Conservation (phyloP, 768 basidiomycete species). For the Pholiota molesta region DNA sequence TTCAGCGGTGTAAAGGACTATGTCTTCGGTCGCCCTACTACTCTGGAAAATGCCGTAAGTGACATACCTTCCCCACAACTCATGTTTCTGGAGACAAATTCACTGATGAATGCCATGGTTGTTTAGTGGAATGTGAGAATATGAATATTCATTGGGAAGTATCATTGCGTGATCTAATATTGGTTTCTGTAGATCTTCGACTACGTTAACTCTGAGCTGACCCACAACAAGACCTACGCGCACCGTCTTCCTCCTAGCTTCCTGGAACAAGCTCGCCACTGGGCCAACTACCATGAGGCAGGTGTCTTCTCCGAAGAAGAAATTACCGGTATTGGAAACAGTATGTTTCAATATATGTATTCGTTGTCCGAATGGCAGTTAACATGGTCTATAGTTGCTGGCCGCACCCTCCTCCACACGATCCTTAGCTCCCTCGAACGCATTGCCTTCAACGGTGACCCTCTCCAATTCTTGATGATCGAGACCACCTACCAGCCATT, state of each 20-base stretch:
- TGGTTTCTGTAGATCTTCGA: conserved; percentile 60
- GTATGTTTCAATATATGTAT: conserved; percentile 44
- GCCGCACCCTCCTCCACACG: conserved; percentile 75
- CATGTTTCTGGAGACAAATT: neutral
- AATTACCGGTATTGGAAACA: conserved; percentile 74
- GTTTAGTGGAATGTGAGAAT: conserved; percentile 72
- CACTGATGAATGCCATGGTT: neutral
- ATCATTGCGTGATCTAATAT: conserved; percentile 11
- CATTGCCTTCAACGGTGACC: conserved; percentile 79
- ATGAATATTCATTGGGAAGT: neutral
- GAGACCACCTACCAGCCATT: conserved; percentile 90
- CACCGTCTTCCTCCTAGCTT: conserved; percentile 80
- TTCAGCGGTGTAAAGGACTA: conserved; percentile 69
- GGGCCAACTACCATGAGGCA: conserved; percentile 81
- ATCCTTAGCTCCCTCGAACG: conserved; percentile 73
- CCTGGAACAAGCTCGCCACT: conserved; percentile 71
- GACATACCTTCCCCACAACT: neutral
- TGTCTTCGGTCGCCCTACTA: conserved; percentile 67
- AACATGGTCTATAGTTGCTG: conserved; percentile 60
- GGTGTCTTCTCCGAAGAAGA: conserved; percentile 69
- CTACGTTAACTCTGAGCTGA: conserved; percentile 73
- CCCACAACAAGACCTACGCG: conserved; percentile 83
- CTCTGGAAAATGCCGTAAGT: conserved; percentile 71
- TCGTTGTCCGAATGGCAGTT: neutral
- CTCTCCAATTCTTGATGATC: conserved; percentile 76